These are phyloP conservation scores for Diutina mesorugosa DNA, from an alignment of 1,139 yeast species.

Conservation along the genomic window DNA sequence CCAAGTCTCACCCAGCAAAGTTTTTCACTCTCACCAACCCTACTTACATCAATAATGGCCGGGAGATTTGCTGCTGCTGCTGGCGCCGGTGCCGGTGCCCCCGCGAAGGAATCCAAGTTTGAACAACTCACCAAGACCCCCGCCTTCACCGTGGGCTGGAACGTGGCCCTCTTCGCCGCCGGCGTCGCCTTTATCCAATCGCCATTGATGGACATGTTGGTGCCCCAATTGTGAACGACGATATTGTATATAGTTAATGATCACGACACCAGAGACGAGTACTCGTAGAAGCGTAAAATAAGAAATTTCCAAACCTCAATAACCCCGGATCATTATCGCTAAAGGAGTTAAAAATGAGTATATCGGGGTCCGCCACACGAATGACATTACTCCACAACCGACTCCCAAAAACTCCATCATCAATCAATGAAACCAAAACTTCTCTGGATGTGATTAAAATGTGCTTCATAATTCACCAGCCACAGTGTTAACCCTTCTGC, in stretches of 20 bases:
- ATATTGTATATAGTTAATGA: slow-evolving; percentile 2
- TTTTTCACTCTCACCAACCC: neutral
- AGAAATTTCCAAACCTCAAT: too few species aligned
- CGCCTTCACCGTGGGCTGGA: slow-evolving; percentile 47
- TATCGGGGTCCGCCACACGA: too few species aligned
- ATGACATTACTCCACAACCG: neutral
- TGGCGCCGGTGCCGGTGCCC: neutral
- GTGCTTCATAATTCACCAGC: neutral
- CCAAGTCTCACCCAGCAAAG: neutral
- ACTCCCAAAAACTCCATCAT: neutral
- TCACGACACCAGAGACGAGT: neutral
- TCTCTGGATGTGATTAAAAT: too few species aligned
- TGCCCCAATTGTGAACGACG: slow-evolving; percentile 46
- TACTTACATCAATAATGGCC: neutral
- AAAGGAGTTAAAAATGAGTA: too few species aligned
- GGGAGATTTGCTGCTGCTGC: slow-evolving; percentile 2
- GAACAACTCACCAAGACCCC: slow-evolving; percentile 50
- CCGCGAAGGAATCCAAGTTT: slow-evolving; percentile 17
- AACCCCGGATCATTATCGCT: neutral
- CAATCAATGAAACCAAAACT: neutral
- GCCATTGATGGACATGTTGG: slow-evolving; percentile 69
- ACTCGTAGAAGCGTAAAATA: neutral
- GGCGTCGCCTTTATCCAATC: slow-evolving; percentile 70
- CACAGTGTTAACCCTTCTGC: neutral
- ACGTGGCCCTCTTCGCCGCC: slow-evolving; percentile 51